phyloP scores from a whole-genome alignment of 805 yeast genomes.

The Candida sakaeoensis region DNA sequence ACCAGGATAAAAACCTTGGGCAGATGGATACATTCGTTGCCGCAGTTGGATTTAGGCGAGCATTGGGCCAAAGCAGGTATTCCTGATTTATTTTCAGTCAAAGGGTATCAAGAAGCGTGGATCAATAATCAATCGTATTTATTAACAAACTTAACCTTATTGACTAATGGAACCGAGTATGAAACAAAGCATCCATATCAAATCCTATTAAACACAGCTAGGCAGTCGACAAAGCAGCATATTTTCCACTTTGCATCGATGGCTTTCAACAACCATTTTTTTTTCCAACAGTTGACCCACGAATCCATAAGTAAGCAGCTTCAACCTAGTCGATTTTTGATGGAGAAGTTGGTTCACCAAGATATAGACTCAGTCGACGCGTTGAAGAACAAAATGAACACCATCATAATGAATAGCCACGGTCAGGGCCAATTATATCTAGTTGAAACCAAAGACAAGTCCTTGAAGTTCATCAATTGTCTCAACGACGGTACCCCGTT shows the following conservation, averaged over 20 bases:
- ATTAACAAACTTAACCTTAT: constrained; percentile 55
- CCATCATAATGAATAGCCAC: constrained; percentile 47
- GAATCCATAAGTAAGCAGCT: constrained; percentile 28
- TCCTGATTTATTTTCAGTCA: constrained; percentile 57
- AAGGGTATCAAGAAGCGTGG: constrained; percentile 78
- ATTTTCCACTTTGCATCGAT: constrained; percentile 88
- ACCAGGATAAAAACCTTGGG: neutral
- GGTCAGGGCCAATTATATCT: constrained; percentile 78
- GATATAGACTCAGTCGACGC: constrained; percentile 42
- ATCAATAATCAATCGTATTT: constrained; percentile 67
- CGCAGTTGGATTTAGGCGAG: constrained; percentile 44
- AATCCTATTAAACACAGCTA: constrained; percentile 62
- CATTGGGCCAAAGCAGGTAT: constrained; percentile 47
- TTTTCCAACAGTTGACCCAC: constrained; percentile 58
- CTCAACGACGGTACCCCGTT: constrained; percentile 80
- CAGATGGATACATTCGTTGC: constrained; percentile 61
- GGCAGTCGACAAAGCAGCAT: constrained; percentile 60
- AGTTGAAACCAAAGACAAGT: constrained; percentile 62
- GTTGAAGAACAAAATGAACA: constrained; percentile 47
- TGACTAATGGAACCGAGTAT: constrained; percentile 74
- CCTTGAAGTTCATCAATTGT: constrained; percentile 50
- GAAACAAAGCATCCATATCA: constrained; percentile 77
- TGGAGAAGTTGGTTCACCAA: constrained; percentile 34
- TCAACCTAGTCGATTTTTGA: constrained; percentile 33
- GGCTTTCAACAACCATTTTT: constrained; percentile 88